Evolutionary conservation across 1,284 basidiomycete genomes (phyloP).

Genomic region (Phylloboletellus chloephorus): DNA sequence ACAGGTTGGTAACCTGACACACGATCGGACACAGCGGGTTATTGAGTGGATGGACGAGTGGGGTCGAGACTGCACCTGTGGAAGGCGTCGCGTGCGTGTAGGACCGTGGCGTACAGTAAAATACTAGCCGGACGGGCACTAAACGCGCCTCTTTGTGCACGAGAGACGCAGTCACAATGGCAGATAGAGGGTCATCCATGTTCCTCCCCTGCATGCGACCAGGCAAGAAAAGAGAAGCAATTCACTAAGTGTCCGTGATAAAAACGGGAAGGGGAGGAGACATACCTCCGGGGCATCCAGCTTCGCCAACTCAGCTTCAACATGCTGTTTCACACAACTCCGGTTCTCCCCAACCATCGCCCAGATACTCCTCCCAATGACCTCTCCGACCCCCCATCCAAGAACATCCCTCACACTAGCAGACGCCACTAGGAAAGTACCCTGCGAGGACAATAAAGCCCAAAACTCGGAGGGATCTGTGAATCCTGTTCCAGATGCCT

Average conservation of each 20-base stretch:
- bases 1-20: conserved; percentile 30
- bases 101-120: conserved; percentile 23
- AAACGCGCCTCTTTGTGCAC: conserved; percentile 19
- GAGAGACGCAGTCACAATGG: conserved; percentile 23
- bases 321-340: conserved; percentile 10
- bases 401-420: conserved; percentile 49
- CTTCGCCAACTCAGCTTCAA: conserved; percentile 24
- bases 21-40: conserved; percentile 27
- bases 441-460: conserved; percentile 48
- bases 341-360: conserved; percentile 40
- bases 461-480: conserved; percentile 45
- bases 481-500: conserved; percentile 2
- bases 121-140: conserved; percentile 25
- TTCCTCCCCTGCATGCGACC: conserved; percentile 7
- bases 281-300: conserved; percentile 19
- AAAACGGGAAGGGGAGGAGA: not conserved
- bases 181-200: conserved; percentile 16
- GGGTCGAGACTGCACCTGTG: not conserved
- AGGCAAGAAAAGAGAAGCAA: not conserved
- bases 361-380: conserved; percentile 61
- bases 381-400: conserved; percentile 64
- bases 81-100: conserved; percentile 3
- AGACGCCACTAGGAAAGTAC: conserved; percentile 51
- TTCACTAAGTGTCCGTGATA: not conserved
- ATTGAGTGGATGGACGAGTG: conserved; percentile 16